Evolutionary conservation across 352 stramenopile genomes (phyloP), one percentile per base, ranked within the genome.

Genomic region (Globisporangium sylvaticum): DNA sequence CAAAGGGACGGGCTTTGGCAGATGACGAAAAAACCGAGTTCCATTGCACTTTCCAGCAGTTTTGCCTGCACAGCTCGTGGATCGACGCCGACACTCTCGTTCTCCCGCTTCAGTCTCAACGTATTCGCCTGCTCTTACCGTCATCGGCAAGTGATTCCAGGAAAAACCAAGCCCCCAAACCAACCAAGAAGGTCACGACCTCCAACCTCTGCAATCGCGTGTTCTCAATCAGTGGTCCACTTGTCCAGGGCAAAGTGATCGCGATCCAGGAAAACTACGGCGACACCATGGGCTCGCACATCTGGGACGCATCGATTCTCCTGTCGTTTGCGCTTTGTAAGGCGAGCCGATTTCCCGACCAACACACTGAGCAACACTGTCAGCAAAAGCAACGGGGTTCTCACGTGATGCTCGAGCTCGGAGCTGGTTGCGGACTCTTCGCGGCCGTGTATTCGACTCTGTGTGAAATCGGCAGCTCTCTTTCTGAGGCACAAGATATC

Each of bases 241-340:
- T 32, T 18, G 53, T 15, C 32, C 6, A 42, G 9, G 22, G 32
- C 14, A 18, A 37, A 20, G 0, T 64, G 9, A 14, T 81, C 4
- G n/a, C 64, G n/a, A 73, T 90, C 5, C 64, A 82, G 50, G 83
- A 92, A 58, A 69, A 87, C 64, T 90, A 92, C 42, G 83, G 83
- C 12, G 73, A 87, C 27, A 66, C 78, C 9, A 92, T 92, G 83
- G 83, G 79, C 1, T 74, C 83, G 1, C 80, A 90, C 56, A 64
- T 90, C 20, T 92, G 83, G 83, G 83, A 92, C 59, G 81, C 83
- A 1, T 86, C 76, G 5, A 79, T 92, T 32, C 69, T 82, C 48
- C 69, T 92, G 15, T 73, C 74, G 24, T 75, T 87, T 34, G 62
- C 73, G 6, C 57, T 88, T n/a, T 20, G 72, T 18, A 27, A 31